phyloP scores from a whole-genome alignment of 2,329 filamentous ascomycete genomes.

The Scedosporium boydii region DNA sequence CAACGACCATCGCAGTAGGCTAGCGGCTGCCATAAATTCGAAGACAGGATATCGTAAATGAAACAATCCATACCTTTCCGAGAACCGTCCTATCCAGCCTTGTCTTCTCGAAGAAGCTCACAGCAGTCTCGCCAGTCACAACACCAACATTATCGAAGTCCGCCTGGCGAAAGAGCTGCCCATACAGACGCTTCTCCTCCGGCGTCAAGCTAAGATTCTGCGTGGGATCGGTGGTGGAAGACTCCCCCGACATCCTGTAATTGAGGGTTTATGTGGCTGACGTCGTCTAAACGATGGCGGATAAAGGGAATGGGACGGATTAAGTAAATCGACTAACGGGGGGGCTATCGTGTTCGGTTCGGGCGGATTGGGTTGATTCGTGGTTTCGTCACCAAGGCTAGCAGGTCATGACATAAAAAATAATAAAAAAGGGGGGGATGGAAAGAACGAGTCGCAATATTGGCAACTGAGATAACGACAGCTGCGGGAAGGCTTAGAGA shows the following conservation, averaged over 20 bases:
- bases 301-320: not conserved
- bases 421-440: not conserved
- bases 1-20: not conserved
- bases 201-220: conserved; percentile 75
- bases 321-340: not conserved
- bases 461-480: not conserved
- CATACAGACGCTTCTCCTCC: conserved; percentile 91
- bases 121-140: conserved; percentile 89
- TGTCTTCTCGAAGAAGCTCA: conserved; percentile 97
- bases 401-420: not conserved
- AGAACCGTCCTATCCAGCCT: conserved; percentile 75
- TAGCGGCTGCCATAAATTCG: not conserved
- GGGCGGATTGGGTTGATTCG: not conserved
- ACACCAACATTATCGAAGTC: conserved; percentile 88
- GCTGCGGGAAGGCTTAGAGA: not conserved
- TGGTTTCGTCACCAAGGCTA: not conserved
- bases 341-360: not conserved
- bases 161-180: conserved; percentile 84
- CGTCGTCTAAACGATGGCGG: not conserved
- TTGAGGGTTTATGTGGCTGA: not conserved
- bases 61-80: conserved; percentile 59
- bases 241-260: conserved; percentile 10
- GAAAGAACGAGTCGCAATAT: not conserved
- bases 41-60: not conserved
- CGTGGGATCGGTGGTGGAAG: conserved; percentile 13